Evolutionary conservation across 1,139 yeast species (phyloP), one percentile per base, ranked within the genome.

Genomic region (Sugiyamaella castrensis): DNA sequence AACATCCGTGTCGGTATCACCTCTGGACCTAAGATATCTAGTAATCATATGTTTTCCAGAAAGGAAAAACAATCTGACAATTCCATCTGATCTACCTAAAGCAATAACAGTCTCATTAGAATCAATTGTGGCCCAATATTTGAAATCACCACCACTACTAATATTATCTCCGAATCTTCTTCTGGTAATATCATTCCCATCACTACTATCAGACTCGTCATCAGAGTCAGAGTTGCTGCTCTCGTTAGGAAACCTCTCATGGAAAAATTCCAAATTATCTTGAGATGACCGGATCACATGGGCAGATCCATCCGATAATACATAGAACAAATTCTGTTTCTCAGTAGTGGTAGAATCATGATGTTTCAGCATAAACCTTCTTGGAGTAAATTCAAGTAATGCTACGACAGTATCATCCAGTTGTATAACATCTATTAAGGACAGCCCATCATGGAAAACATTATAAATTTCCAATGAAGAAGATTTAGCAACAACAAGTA

Each of bases 401-500:
- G 42, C 32, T 13, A 36, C 29, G 34, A 50, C 24, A 11, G 13
- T 26, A 8, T 37, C 43, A 8, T 19, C 27, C 9, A 37, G 26
- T 7, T 34, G 28, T 12, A 47, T 19, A n/a, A 37, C 41, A 24
- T 43, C 46, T 10, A 36, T 15, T 15, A 40, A 37, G 6, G 34
- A 28, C 42, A 50, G 33, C 4, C 53, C 51, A 32, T 40, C 47
- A 10, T 29, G 26, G 27, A 37, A 43, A 11, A 50, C 37, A 3
- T 32, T 29, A 38, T 40, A 50, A 10, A 50, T 19, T 33, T 50
- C 53, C 37, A 50, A 37, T 4, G 33, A 29, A 10, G 44, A 29
- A 9, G 45, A 15, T 33, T 50, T 50, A 15, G 51, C 53, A 8
- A 50, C 15, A 12, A 47, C 39, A 29, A 48, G 24, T 11, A 27